Evolutionary conservation across 306 rosid genomes (phyloP).

Genomic region (Fragaria iinumae): DNA sequence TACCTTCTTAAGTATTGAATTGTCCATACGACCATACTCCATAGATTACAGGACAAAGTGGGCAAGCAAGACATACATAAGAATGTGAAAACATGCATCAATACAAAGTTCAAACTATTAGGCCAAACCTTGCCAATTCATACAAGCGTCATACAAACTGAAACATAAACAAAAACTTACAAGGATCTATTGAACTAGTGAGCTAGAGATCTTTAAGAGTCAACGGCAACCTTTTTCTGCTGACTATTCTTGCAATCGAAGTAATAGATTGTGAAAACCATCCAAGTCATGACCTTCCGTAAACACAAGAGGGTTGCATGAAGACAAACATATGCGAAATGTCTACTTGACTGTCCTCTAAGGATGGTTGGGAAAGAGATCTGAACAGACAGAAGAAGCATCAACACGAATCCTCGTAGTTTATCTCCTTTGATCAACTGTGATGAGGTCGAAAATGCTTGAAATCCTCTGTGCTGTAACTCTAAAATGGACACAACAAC

Average conservation of each 20-base stretch:
- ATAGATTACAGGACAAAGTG: no score
- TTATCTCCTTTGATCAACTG: conserved; percentile 4
- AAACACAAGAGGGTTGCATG: background rate
- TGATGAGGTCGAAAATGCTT: conserved; percentile 1
- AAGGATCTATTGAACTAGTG: background rate
- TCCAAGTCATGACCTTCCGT: background rate
- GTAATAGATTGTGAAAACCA: conserved; percentile 10
- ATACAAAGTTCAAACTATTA: background rate
- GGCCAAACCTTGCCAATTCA: background rate
- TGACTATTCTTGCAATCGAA: conserved; percentile 14
- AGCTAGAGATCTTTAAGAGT: background rate
- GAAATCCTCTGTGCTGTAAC: background rate
- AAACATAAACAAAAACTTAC: background rate
- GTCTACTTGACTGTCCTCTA: no score
- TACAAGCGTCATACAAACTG: background rate
- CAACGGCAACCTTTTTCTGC: background rate
- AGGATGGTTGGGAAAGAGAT: background rate
- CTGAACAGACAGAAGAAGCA: background rate
- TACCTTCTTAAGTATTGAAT: no score
- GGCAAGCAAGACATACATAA: no score
- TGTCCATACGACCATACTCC: no score
- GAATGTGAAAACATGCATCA: no score
- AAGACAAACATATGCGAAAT: background rate
- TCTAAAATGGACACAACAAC: conserved; percentile 2
- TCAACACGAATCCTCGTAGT: background rate